A percentile compares a stretch with the other conserved stretches of the same genome.
Conservation (phyloP, 2,329 filamentous ascomycete genomes). For the Fonsecaea monophora region DNA sequence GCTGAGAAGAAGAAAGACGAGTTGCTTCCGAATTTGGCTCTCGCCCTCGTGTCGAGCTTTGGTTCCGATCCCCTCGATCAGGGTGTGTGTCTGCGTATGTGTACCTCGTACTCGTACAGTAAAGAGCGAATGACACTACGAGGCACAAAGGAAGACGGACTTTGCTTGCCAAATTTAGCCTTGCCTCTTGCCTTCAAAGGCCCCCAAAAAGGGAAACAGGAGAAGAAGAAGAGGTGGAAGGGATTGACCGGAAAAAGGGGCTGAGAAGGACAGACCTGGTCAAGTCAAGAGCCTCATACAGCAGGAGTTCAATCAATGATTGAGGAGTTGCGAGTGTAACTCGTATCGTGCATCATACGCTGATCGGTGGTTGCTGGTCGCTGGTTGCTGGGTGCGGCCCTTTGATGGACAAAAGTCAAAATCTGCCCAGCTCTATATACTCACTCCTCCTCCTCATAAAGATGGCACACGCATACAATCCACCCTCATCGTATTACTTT, state of each 20-base stretch:
- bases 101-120: no score
- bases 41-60: constrained; percentile 1
- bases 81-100: not conserved
- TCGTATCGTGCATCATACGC: not conserved
- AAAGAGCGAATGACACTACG: not conserved
- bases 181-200: constrained; percentile 14
- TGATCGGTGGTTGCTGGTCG: not conserved
- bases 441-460: not conserved
- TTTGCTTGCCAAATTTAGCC: constrained; percentile 19
- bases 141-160: not conserved
- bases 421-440: not conserved
- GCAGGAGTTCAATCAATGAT: no score
- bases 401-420: not conserved
- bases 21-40: not conserved
- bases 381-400: not conserved
- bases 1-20: not conserved
- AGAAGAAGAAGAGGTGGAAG: not conserved
- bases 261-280: not conserved
- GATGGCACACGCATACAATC: no score
- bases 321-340: not conserved
- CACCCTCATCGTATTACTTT: no score
- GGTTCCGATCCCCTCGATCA: not conserved
- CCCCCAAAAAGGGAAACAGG: constrained; percentile 2
- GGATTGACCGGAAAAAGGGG: not conserved
- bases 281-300: not conserved